These are phyloP conservation scores for Sporothrix brasiliensis DNA, from an alignment of 2,329 filamentous ascomycete genomes.

Conservation along the genomic window DNA sequence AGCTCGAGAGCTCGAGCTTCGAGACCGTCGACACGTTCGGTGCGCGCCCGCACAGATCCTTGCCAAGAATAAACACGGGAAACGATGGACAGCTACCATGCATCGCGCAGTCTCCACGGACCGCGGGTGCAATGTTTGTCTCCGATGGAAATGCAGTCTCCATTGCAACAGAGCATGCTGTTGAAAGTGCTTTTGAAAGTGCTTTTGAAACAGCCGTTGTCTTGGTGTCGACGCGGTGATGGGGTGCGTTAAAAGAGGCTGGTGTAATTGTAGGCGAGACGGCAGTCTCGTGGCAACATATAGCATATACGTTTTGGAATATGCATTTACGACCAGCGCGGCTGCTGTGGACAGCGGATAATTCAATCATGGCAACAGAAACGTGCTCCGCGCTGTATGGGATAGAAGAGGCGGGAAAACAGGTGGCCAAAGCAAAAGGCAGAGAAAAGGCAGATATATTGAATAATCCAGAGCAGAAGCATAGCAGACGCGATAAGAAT, in stretches of 20 bases:
- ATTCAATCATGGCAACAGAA: slow-evolving; percentile 1
- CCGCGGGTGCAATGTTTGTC: too few relatives aligned
- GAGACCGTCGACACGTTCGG: background rate
- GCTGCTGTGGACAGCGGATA: slow-evolving; percentile 8
- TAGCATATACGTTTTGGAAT: slow-evolving; percentile 6
- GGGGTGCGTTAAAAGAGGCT: background rate
- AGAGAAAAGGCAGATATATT: background rate
- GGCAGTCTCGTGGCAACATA: background rate
- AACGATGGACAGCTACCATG: background rate
- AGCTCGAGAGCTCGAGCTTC: background rate
- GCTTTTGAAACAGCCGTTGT: slow-evolving; percentile 12
- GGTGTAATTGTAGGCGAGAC: background rate
- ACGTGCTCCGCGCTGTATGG: background rate
- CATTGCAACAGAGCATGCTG: background rate
- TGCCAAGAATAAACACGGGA: background rate
- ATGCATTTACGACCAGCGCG: background rate
- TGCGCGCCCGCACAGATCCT: background rate
- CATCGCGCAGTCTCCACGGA: background rate
- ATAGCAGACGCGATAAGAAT: background rate
- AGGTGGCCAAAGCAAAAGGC: slow-evolving; percentile 26
- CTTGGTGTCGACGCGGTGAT: background rate
- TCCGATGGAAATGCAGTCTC: background rate
- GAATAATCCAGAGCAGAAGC: background rate
- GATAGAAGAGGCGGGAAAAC: slow-evolving; percentile 13
- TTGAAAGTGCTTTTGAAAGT: background rate